These are phyloP conservation scores for Candida parachauliodes DNA, from an alignment of 805 yeast genomes.

Conservation along the genomic window DNA sequence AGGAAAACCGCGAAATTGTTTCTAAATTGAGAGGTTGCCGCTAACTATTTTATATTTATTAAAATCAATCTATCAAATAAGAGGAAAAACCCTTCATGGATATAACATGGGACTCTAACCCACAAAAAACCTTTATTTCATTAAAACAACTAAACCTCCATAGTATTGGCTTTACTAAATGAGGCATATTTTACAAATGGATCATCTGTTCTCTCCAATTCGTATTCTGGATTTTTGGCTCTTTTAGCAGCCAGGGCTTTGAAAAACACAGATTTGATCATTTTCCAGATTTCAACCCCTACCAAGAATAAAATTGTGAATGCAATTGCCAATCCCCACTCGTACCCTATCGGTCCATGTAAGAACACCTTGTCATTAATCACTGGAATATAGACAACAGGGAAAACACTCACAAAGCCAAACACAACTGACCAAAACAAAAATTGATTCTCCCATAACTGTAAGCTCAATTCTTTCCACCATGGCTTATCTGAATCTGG, in stretches of 20 bases:
- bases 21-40: no score
- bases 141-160: slow-evolving; percentile 9
- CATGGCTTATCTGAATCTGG: slow-evolving; percentile 57
- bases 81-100: slow-evolving; percentile 7
- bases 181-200: slow-evolving; percentile 63
- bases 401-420: slow-evolving; percentile 72
- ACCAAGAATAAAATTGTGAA: slow-evolving; percentile 53
- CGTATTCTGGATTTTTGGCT: slow-evolving; percentile 59
- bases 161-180: slow-evolving; percentile 53
- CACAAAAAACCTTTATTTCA: slow-evolving; percentile 5
- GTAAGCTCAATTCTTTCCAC: slow-evolving; percentile 56
- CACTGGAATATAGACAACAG: slow-evolving; percentile 85
- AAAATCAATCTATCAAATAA: no score
- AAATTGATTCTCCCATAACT: slow-evolving; percentile 70
- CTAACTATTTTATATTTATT: no score
- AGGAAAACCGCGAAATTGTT: not conserved
- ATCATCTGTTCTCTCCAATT: slow-evolving; percentile 56
- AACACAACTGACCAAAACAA: slow-evolving; percentile 76
- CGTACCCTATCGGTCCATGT: slow-evolving; percentile 68
- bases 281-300: slow-evolving; percentile 67
- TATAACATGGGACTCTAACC: slow-evolving; percentile 6
- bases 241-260: slow-evolving; percentile 42
- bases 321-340: slow-evolving; percentile 75
- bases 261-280: slow-evolving; percentile 54
- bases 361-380: slow-evolving; percentile 73